These are phyloP conservation scores for Trematosphaeria pertusa DNA, from an alignment of 2,329 filamentous ascomycete genomes.

Conservation along the genomic window DNA sequence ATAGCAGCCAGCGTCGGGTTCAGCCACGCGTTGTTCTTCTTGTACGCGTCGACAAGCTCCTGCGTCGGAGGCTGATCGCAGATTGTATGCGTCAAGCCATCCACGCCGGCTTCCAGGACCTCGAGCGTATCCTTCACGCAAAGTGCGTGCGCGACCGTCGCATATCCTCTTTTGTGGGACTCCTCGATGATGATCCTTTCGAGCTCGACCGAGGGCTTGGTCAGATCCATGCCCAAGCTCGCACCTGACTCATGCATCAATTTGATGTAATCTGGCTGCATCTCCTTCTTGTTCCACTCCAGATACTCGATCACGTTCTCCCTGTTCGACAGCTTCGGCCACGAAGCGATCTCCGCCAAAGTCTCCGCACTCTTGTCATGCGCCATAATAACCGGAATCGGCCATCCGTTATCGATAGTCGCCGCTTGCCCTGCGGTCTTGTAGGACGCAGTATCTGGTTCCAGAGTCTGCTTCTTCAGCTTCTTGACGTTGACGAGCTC, in stretches of 20 bases:
- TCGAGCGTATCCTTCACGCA: slow-evolving; percentile 51
- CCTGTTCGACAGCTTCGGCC: slow-evolving; percentile 54
- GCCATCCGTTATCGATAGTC: slow-evolving; percentile 62
- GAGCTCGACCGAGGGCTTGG: slow-evolving; percentile 52
- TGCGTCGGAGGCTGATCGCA: slow-evolving; percentile 49
- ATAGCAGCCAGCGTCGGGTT: slow-evolving; percentile 53
- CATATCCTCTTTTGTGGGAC: slow-evolving; percentile 44
- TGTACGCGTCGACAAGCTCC: slow-evolving; percentile 52
- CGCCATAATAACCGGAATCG: slow-evolving; percentile 52
- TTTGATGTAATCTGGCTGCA: slow-evolving; percentile 58
- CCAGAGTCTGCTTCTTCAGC: slow-evolving; percentile 33
- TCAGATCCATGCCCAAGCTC: slow-evolving; percentile 46
- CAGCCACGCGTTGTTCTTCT: slow-evolving; percentile 50
- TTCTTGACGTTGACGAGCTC: slow-evolving; percentile 37
- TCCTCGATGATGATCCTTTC: slow-evolving; percentile 55
- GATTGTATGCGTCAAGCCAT: slow-evolving; percentile 55
- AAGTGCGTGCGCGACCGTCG: slow-evolving; percentile 51
- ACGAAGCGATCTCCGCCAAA: slow-evolving; percentile 51
- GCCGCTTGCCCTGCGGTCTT: slow-evolving; percentile 58
- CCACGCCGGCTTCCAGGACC: slow-evolving; percentile 50
- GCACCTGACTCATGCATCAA: slow-evolving; percentile 59
- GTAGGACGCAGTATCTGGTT: slow-evolving; percentile 53
- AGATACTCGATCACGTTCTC: slow-evolving; percentile 54
- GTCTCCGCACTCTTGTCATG: slow-evolving; percentile 48
- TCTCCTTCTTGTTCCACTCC: slow-evolving; percentile 48